These are phyloP conservation scores for Lolium rigidum DNA, from an alignment of 176 grass and related monocot genomes.

Conservation along the genomic window DNA sequence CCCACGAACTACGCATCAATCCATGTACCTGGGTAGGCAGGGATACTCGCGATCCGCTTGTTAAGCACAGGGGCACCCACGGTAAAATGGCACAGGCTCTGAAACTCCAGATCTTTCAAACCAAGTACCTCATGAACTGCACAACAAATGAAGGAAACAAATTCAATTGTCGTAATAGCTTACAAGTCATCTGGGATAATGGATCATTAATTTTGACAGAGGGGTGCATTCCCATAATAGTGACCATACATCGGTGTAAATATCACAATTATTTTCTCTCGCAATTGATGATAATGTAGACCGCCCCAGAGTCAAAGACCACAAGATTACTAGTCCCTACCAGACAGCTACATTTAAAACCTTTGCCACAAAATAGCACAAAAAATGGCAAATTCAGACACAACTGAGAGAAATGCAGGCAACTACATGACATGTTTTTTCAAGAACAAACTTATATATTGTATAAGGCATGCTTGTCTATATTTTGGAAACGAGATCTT, in stretches of 20 bases:
- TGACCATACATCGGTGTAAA: not conserved
- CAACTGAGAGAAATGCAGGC: not conserved
- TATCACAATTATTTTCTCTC: not conserved
- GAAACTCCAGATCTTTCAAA: conserved; percentile 76
- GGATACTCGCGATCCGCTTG: conserved; percentile 85
- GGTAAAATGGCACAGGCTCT: conserved; percentile 94
- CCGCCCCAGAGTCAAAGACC: not conserved
- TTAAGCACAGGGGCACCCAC: conserved; percentile 74
- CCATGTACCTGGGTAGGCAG: conserved; percentile 80
- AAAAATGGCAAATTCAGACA: not conserved
- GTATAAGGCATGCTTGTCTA: no score
- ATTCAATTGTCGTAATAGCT: not conserved
- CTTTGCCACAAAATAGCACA: not conserved
- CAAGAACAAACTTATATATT: not conserved
- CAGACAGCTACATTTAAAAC: not conserved
- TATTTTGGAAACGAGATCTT: not conserved
- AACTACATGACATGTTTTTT: not conserved
- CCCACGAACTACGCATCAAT: conserved; percentile 57
- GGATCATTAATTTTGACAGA: not conserved
- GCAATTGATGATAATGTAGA: not conserved
- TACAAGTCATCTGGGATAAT: not conserved
- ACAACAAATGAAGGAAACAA: conserved; percentile 28
- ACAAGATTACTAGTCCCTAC: not conserved
- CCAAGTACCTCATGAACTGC: conserved; percentile 95
- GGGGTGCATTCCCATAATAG: not conserved